Percentiles rank a stretch among this genome's conserved stretches.
Evolutionary conservation across 257 asterid genomes (phyloP).

Genomic region (Solanum appendiculatum): DNA sequence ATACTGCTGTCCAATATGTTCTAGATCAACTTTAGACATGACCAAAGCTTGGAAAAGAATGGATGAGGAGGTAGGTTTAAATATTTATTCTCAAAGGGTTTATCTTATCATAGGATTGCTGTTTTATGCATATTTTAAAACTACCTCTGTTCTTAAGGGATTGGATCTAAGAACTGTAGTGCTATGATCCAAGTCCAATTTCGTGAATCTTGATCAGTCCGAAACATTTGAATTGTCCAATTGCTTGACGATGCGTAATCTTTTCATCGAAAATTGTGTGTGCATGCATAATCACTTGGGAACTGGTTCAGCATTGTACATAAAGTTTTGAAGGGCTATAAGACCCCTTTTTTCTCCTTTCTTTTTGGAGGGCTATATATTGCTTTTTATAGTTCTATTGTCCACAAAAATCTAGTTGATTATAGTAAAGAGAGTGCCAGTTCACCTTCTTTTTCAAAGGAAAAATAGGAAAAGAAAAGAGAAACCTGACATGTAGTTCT

Average conservation of each 20-base stretch:
- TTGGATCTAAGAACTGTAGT: no score
- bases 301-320: background rate
- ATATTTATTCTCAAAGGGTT: background rate
- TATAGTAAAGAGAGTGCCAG: background rate
- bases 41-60: slow-evolving; percentile 60
- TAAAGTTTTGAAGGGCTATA: background rate
- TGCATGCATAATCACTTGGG: background rate
- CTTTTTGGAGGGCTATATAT: no score
- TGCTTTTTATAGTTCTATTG: background rate
- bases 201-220: background rate
- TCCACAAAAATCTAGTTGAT: background rate
- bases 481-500: background rate
- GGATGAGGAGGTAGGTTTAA: slow-evolving; percentile 64
- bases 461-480: background rate
- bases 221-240: background rate
- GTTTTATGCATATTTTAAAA: background rate
- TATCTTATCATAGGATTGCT: background rate
- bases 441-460: background rate
- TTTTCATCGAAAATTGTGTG: background rate
- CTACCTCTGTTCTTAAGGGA: background rate
- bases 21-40: slow-evolving; percentile 78
- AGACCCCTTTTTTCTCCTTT: background rate
- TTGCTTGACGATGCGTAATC: background rate
- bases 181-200: background rate
- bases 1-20: slow-evolving; percentile 92